Evolutionary conservation across 164 flowering plant genomes (phyloP).

Genomic region (Tinospora cordifolia): DNA sequence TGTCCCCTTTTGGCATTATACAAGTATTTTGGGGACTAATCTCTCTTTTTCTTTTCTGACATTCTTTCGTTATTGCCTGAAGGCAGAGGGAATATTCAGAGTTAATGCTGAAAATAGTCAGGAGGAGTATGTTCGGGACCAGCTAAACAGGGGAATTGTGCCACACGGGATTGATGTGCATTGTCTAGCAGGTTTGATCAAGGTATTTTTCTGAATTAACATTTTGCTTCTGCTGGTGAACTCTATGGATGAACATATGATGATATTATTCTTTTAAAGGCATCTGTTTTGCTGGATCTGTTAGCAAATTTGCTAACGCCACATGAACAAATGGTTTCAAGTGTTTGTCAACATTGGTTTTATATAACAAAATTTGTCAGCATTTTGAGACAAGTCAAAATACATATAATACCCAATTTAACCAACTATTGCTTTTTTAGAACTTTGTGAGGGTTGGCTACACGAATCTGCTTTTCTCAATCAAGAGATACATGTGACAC

Average conservation of each 20-base stretch:
- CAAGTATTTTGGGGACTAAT: neutral
- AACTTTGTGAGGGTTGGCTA: no score
- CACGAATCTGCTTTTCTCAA: no score
- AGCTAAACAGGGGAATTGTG: slow-evolving; percentile 28
- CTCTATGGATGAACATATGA: neutral
- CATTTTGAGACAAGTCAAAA: neutral
- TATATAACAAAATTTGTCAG: neutral
- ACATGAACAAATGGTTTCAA: neutral
- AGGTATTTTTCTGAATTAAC: slow-evolving; percentile 16
- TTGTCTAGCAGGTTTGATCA: slow-evolving; percentile 33
- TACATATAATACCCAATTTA: neutral
- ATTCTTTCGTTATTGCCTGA: slow-evolving; percentile 9
- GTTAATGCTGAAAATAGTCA: slow-evolving; percentile 32
- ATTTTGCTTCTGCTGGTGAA: neutral
- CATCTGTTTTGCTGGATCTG: neutral
- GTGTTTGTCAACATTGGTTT: neutral
- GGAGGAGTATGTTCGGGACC: slow-evolving; percentile 29
- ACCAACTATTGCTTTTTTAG: no score
- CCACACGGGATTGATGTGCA: slow-evolving; percentile 30
- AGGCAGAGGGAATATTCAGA: slow-evolving; percentile 37
- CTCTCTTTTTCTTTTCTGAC: neutral
- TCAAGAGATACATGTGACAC: no score
- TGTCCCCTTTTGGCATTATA: slow-evolving; percentile 14
- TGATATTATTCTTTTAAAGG: neutral
- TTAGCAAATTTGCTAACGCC: neutral